phyloP scores from a whole-genome alignment of 163 green algal species.

The Chloromonas sp. region DNA sequence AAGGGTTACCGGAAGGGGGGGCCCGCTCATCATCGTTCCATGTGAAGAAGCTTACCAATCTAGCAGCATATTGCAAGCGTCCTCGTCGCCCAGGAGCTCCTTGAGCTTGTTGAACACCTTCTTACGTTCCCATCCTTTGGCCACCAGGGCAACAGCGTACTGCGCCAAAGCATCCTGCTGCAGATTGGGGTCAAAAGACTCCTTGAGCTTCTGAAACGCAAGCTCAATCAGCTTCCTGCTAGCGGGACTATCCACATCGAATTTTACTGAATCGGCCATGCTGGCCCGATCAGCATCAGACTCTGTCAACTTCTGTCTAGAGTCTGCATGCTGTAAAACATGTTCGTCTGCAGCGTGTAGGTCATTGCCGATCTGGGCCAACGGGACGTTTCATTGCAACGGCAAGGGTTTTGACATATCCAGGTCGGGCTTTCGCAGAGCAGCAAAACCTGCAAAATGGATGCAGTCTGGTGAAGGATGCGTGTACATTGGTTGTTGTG shows the following conservation, averaged over 20 bases:
- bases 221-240: not conserved
- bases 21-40: not conserved
- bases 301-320: too few species aligned
- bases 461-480: too few species aligned
- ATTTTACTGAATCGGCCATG: not conserved
- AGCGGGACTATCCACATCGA: not conserved
- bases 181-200: not conserved
- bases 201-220: constrained; percentile 3
- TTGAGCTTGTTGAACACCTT: not conserved
- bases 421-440: too few species aligned
- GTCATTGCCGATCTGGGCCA: too few species aligned
- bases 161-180: constrained; percentile 4
- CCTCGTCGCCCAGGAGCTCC: not conserved
- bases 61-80: not conserved
- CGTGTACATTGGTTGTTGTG: too few species aligned
- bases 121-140: not conserved
- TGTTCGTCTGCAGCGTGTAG: too few species aligned
- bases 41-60: not conserved
- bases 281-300: not conserved
- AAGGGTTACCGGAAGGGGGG: too few species aligned
- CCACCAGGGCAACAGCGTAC: constrained; percentile 3
- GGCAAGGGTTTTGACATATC: too few species aligned
- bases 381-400: too few species aligned
- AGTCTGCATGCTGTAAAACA: too few species aligned
- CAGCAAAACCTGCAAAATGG: too few species aligned